Percentiles rank a stretch among this genome's conserved stretches.
Conservation (phyloP, 164 flowering plant genomes). For the Saururus chinensis region DNA sequence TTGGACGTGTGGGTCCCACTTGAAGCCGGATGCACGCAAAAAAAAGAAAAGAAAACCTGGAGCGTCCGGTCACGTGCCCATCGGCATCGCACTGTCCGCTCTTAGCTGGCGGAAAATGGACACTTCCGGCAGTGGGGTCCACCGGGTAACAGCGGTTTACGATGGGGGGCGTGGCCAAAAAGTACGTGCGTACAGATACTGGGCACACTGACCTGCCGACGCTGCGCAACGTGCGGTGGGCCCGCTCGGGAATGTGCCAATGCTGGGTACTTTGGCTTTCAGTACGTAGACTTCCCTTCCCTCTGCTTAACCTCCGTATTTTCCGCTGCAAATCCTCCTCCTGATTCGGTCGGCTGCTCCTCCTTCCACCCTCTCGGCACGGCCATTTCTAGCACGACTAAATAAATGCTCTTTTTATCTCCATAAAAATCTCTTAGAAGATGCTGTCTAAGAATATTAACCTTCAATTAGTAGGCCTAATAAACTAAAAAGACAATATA, state of each 20-base stretch:
- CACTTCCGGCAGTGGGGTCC: neutral
- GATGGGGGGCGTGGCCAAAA: too few relatives aligned
- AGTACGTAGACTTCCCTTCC: neutral
- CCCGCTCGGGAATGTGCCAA: slow-evolving; percentile 2
- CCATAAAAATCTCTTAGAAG: too few relatives aligned
- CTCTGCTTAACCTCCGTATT: too few relatives aligned
- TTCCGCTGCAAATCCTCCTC: too few relatives aligned
- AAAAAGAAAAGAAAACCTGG: neutral
- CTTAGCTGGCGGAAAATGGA: slow-evolving; percentile 5
- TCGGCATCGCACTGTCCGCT: neutral
- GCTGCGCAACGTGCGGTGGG: slow-evolving; percentile 1
- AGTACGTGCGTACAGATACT: neutral
- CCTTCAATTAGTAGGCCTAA: too few relatives aligned
- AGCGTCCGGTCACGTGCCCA: slow-evolving; percentile 5
- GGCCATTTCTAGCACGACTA: too few relatives aligned
- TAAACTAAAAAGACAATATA: too few relatives aligned
- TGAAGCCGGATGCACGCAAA: neutral
- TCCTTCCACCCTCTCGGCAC: too few relatives aligned
- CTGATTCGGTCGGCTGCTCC: too few relatives aligned
- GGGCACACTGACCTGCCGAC: neutral
- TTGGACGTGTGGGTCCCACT: neutral
- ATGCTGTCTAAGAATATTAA: too few relatives aligned
- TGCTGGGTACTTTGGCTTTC: neutral
- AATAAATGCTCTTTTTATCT: too few relatives aligned
- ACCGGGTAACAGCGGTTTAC: neutral